A percentile compares a stretch with the other conserved stretches of the same genome.
phyloP scores from a whole-genome alignment of 2,329 filamentous ascomycete species.

The Stachybotrys chartarum region DNA sequence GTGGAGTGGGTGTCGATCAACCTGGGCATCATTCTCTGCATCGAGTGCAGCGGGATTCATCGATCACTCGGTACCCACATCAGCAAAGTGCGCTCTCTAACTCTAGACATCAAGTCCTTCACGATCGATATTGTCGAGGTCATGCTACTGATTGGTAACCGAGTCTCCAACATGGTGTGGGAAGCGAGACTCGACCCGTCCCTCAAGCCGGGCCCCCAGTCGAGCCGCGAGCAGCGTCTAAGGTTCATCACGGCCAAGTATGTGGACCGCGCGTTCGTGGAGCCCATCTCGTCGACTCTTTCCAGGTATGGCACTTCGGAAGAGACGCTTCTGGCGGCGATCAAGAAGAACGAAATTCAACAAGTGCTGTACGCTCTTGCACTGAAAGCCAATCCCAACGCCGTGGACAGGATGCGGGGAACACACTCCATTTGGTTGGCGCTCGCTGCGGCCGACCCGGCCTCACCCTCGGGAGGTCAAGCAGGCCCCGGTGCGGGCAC shows the following conservation, averaged over 20 bases:
- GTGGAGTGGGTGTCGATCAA: slow-evolving; percentile 99
- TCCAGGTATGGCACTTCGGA: slow-evolving; percentile 74
- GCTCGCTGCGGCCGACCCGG: slow-evolving; percentile 85
- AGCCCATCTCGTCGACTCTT: slow-evolving; percentile 66
- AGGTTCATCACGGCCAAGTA: slow-evolving; percentile 96
- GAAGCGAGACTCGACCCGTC: slow-evolving; percentile 73
- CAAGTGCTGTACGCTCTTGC: slow-evolving; percentile 88
- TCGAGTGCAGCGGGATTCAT: slow-evolving; percentile 97
- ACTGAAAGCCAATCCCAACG: slow-evolving; percentile 79
- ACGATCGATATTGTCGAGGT: slow-evolving; percentile 96
- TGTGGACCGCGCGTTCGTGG: slow-evolving; percentile 73
- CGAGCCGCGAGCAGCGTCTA: slow-evolving; percentile 83
- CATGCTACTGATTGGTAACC: slow-evolving; percentile 83
- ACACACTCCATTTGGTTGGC: slow-evolving; percentile 89
- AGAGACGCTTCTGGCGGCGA: slow-evolving; percentile 81
- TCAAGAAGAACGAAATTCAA: slow-evolving; percentile 94
- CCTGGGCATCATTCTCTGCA: slow-evolving; percentile 89
- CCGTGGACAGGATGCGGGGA: slow-evolving; percentile 74
- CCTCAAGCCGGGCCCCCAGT: slow-evolving; percentile 66
- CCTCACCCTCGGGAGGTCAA: slow-evolving; percentile 62
- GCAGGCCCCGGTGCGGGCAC: slow-evolving; percentile 33
- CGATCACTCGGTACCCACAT: slow-evolving; percentile 95
- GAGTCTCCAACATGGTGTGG: slow-evolving; percentile 95
- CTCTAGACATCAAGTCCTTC: slow-evolving; percentile 91
- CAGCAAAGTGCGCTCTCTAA: slow-evolving; percentile 92